Conservation (phyloP, 2,329 filamentous ascomycete species). For the Cercospora sojina region DNA sequence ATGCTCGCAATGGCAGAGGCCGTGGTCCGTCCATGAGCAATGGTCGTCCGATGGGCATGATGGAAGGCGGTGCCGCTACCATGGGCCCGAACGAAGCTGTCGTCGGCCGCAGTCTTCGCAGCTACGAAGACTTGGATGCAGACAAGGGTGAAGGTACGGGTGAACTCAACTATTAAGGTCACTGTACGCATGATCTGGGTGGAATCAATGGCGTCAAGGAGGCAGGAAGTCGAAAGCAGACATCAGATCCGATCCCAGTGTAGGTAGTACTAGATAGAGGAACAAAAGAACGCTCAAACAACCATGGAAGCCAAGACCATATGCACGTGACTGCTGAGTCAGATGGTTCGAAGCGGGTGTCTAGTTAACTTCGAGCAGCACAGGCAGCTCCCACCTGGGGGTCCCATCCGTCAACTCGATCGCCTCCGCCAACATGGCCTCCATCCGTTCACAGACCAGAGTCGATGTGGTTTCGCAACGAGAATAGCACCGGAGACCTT, state of each 20-base stretch:
- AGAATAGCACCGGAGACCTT: not conserved
- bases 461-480: not conserved
- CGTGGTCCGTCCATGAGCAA: constrained; percentile 29
- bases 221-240: not conserved
- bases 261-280: not conserved
- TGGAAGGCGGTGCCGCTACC: constrained; percentile 66
- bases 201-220: not conserved
- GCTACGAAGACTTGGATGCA: constrained; percentile 97
- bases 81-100: constrained; percentile 88
- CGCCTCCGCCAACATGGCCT: not conserved
- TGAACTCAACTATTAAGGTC: constrained; percentile 81
- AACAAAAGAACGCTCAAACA: not conserved
- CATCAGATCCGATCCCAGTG: not conserved
- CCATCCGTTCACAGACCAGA: not conserved
- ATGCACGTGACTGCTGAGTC: not conserved
- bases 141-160: constrained; percentile 60
- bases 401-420: not conserved
- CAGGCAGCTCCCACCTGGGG: not conserved
- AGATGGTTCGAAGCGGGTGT: too few relatives aligned
- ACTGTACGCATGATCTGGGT: not conserved
- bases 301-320: not conserved
- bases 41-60: constrained; percentile 27
- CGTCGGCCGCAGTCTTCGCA: constrained; percentile 88
- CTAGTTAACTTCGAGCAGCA: too few relatives aligned
- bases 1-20: constrained; percentile 35